Conservation (phyloP, 441 rosid genomes). For the Pelargonium cotyledonis region DNA sequence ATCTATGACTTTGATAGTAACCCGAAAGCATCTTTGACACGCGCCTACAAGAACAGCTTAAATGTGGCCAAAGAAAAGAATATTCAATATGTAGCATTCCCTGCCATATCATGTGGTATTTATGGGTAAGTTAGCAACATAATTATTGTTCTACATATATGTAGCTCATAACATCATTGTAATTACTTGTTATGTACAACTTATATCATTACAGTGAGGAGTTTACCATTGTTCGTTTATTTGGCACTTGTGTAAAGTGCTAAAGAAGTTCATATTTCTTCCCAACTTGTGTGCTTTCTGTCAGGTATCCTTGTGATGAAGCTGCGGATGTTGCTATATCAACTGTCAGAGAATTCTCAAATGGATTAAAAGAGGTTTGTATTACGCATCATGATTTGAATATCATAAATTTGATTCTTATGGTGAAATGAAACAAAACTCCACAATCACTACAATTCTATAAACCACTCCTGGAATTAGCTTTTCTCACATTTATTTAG, state of each 20-base stretch:
- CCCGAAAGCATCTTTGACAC: slow-evolving; percentile 46
- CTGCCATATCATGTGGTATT: slow-evolving; percentile 83
- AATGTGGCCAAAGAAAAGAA: slow-evolving; percentile 62
- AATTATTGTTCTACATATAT: background rate
- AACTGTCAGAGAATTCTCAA: slow-evolving; percentile 51
- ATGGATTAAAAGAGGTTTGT: slow-evolving; percentile 62
- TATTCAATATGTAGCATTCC: slow-evolving; percentile 69
- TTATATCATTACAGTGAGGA: background rate
- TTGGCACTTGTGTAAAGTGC: background rate
- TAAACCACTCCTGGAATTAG: background rate
- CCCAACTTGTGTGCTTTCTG: background rate
- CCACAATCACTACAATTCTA: background rate
- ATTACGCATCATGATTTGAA: background rate
- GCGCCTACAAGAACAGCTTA: slow-evolving; percentile 67
- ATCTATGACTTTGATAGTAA: slow-evolving; percentile 48
- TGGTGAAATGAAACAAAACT: background rate
- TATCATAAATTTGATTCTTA: background rate
- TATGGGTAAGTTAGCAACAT: slow-evolving; percentile 38
- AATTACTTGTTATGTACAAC: background rate
- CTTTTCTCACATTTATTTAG: background rate
- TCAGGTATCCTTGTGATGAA: slow-evolving; percentile 76
- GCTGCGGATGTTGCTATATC: slow-evolving; percentile 73
- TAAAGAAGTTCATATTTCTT: background rate
- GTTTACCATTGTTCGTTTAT: background rate
- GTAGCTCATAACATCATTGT: background rate